Conservation (phyloP, 257 asterid species). For the Lycium barbarum region DNA sequence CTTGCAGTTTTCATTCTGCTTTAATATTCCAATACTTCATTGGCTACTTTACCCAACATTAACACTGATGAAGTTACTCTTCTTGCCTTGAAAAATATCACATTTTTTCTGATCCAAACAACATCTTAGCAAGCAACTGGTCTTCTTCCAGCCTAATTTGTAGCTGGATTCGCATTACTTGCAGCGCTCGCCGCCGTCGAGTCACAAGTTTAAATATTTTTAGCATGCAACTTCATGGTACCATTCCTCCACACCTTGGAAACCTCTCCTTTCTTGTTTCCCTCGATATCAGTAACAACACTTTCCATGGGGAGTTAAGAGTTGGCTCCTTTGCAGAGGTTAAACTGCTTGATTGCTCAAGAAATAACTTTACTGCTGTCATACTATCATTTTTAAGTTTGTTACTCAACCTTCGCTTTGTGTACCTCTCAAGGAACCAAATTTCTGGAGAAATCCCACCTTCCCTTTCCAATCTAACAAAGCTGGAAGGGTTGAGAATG, state of each 20-base stretch:
- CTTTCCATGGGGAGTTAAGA: neutral
- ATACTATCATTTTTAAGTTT: neutral
- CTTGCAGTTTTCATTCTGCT: neutral
- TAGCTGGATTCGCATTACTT: neutral
- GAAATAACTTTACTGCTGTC: neutral
- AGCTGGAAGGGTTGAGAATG: neutral
- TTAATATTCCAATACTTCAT: neutral
- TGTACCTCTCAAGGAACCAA: neutral
- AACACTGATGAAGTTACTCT: neutral
- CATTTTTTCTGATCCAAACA: neutral
- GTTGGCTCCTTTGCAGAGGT: neutral
- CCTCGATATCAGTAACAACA: neutral
- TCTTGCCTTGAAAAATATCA: neutral
- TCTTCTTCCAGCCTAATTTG: neutral
- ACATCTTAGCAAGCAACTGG: neutral
- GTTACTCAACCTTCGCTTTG: no score
- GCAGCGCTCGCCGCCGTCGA: neutral
- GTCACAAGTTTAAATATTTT: neutral
- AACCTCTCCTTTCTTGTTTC: neutral
- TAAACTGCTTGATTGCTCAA: neutral
- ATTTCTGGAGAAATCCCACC: neutral
- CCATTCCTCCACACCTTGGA: neutral
- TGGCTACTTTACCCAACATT: neutral
- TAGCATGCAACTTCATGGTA: slow-evolving; percentile 12
- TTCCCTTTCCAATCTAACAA: neutral